Evolutionary conservation across 2,329 filamentous ascomycete genomes (phyloP).

Genomic region (Thielaviopsis ethacetica): DNA sequence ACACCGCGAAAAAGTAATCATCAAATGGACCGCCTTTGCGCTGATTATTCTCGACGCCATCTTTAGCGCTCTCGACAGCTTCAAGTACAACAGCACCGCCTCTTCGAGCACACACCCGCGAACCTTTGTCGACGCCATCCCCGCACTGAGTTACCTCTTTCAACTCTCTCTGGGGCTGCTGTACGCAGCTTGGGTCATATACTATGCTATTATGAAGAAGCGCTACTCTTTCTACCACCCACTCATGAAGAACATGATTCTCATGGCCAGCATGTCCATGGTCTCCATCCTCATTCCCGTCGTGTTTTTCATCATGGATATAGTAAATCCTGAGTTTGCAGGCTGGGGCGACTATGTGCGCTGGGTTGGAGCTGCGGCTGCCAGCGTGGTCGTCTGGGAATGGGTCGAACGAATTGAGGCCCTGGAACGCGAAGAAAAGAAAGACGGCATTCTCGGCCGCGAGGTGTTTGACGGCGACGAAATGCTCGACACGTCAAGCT

Average conservation of each 20-base stretch:
- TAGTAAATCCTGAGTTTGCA: conserved; percentile 68
- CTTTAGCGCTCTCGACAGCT: conserved; percentile 85
- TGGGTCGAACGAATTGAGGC: conserved; percentile 95
- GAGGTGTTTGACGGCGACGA: conserved; percentile 92
- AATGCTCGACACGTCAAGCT: conserved; percentile 53
- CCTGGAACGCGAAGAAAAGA: conserved; percentile 80
- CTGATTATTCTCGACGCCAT: conserved; percentile 81
- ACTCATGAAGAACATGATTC: conserved; percentile 74
- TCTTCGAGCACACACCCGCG: conserved; percentile 40
- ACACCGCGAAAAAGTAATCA: conserved; percentile 93
- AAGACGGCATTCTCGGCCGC: conserved; percentile 77
- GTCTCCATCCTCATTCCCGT: conserved; percentile 75
- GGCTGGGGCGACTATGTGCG: conserved; percentile 91
- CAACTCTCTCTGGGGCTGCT: conserved; percentile 72
- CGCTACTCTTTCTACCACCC: conserved; percentile 81
- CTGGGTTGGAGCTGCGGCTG: conserved; percentile 89
- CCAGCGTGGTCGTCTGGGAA: conserved; percentile 95
- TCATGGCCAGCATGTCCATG: conserved; percentile 65
- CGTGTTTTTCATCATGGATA: conserved; percentile 85
- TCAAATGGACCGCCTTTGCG: conserved; percentile 95
- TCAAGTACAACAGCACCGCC: conserved; percentile 41
- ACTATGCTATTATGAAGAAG: conserved; percentile 83
- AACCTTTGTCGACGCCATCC: conserved; percentile 76
- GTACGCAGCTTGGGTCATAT: conserved; percentile 87
- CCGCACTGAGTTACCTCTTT: conserved; percentile 80